Evolutionary conservation across 164 flowering plant species (phyloP).

Genomic region (Stephania japonica): DNA sequence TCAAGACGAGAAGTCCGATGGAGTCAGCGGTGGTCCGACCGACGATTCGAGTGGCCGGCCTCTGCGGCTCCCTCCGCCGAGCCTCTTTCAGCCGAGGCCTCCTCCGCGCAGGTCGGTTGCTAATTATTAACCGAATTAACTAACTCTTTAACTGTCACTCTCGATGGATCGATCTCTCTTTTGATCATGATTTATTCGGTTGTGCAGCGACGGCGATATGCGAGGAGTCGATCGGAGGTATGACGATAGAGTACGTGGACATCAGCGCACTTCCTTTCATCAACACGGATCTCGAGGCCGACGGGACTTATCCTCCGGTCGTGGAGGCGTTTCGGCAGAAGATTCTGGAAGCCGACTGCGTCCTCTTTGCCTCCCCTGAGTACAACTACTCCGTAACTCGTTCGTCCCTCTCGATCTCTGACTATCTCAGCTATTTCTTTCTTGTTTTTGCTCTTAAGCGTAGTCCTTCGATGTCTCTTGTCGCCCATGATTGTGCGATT

Average conservation of each 20-base stretch:
- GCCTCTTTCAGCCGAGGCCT: slow-evolving; percentile 72
- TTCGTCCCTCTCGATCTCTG: slow-evolving; percentile 5
- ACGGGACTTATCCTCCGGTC: slow-evolving; percentile 35
- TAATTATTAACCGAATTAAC: no score
- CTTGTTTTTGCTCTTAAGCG: background rate
- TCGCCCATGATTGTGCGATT: no score
- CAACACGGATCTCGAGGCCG: slow-evolving; percentile 45
- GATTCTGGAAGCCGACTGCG: slow-evolving; percentile 35
- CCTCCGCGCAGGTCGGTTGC: slow-evolving; percentile 51
- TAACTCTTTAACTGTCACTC: background rate
- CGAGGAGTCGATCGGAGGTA: slow-evolving; percentile 26
- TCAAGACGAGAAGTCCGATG: background rate
- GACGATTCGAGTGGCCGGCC: slow-evolving; percentile 55
- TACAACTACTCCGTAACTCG: slow-evolving; percentile 48
- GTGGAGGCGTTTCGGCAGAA: slow-evolving; percentile 46
- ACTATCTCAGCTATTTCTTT: background rate
- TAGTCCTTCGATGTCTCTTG: no score
- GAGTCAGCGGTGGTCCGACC: slow-evolving; percentile 18
- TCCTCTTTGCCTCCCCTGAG: slow-evolving; percentile 54
- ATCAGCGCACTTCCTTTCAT: slow-evolving; percentile 37
- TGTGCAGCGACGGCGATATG: slow-evolving; percentile 29
- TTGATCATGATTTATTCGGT: no score
- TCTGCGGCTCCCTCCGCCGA: slow-evolving; percentile 80
- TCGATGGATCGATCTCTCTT: background rate
- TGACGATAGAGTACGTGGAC: slow-evolving; percentile 39